Evolutionary conservation across 176 grass and related monocot genomes (phyloP), one percentile per base, ranked within the genome.

Genomic region (Zea luxurians): DNA sequence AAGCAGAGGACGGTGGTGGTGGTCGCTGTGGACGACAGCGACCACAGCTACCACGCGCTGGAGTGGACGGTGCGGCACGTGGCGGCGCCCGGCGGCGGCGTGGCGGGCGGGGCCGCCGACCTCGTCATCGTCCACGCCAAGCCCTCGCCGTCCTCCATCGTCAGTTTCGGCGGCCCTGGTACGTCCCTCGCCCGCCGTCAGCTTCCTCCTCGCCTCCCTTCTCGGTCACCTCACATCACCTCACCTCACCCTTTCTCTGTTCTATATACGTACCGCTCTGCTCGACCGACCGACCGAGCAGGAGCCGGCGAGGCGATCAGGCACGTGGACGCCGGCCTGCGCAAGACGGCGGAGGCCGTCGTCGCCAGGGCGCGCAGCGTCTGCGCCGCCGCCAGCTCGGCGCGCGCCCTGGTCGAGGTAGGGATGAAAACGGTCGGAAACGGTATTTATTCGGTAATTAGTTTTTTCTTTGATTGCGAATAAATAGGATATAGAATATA

Each of bases 41-140:
- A 88, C 54, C 88, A 79, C 74, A 90, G 91, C 82, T 83, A 73
- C 82, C 13, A 77, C 74, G 91, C 91, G 48, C 85, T 93, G 4
- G 91, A 90, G 76, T 93, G 91, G 91, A 57, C 78, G 10, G 64
- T 80, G 54, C 85, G 71, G 7, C 78, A 83, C 54, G 66, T 88
- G 37, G 77, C 70, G 45, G 53, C 45, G 64, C 43, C 77, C 77
- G 3, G 67, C 49, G 3, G 67, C 49, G 64, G 64, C 77, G 57
- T 58, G 61, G 58, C 44, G 59, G 55, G 38, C 0, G 77, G 58
- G 58, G 73, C 5, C 1, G 79, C 68, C 68, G 85, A 88, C 20
- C 91, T 93, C 36, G 88, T 93, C 70, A 45, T 93, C 83, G 78
- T 93, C 57, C 84, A 93, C 79, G 91, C 80, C 78, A 93, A 93